These are phyloP conservation scores for Lentinula sp. DNA, from an alignment of 768 basidiomycete genomes.

Conservation along the genomic window DNA sequence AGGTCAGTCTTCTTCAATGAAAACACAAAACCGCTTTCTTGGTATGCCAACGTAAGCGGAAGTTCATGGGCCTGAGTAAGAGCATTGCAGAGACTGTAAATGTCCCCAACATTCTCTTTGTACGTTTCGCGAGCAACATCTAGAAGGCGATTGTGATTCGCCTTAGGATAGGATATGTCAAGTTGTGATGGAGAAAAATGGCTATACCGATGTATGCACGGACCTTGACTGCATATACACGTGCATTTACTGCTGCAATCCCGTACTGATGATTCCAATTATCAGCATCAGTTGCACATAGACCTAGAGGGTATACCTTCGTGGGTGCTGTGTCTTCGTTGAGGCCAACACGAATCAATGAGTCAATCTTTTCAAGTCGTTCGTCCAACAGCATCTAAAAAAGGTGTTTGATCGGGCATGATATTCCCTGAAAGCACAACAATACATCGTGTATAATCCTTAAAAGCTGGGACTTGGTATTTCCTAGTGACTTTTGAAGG, in stretches of 20 bases:
- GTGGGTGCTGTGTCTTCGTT: slow-evolving; percentile 63
- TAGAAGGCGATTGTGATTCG: slow-evolving; percentile 75
- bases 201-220: not conserved
- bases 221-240: slow-evolving; percentile 86
- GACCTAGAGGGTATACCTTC: slow-evolving; percentile 38
- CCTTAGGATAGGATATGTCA: slow-evolving; percentile 27
- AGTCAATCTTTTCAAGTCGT: slow-evolving; percentile 57
- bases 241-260: slow-evolving; percentile 66
- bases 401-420: not conserved
- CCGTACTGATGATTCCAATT: slow-evolving; percentile 46
- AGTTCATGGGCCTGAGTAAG: slow-evolving; percentile 60
- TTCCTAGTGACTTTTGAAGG: slow-evolving; percentile 55
- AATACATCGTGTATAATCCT: slow-evolving; percentile 55
- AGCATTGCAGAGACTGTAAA: slow-evolving; percentile 57
- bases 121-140: slow-evolving; percentile 95
- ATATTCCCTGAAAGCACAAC: not conserved
- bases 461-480: slow-evolving; percentile 55
- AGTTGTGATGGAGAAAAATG: not conserved
- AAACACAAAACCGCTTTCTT: slow-evolving; percentile 72
- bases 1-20: slow-evolving; percentile 61
- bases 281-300: not conserved
- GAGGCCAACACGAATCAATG: slow-evolving; percentile 51
- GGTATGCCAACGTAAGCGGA: slow-evolving; percentile 62
- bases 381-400: slow-evolving; percentile 70
- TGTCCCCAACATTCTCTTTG: slow-evolving; percentile 89